Percentiles rank a stretch among this genome's conserved stretches.
Conservation (phyloP, 2,329 filamentous ascomycete species). For the Myriangium duriaei region DNA sequence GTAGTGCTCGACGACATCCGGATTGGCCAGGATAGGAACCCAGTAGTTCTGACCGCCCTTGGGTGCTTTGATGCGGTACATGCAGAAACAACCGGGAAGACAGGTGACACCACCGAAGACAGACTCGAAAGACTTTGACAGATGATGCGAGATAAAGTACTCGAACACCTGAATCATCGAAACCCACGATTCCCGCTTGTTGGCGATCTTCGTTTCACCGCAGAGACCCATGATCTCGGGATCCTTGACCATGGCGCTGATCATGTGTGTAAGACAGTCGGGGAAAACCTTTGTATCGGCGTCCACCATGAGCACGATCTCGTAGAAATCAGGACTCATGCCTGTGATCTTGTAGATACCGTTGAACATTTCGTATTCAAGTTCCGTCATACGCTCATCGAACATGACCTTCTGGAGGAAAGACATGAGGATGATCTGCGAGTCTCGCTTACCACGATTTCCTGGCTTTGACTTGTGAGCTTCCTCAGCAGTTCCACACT, state of each 20-base stretch:
- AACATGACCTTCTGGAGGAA: constrained; percentile 99
- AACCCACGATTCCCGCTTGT: constrained; percentile 90
- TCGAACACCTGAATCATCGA: constrained; percentile 98
- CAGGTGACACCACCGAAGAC: constrained; percentile 98
- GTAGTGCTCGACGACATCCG: constrained; percentile 97
- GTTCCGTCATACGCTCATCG: constrained; percentile 97
- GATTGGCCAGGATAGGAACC: constrained; percentile 96
- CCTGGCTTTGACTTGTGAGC: constrained; percentile 71
- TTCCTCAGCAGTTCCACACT: constrained; percentile 88
- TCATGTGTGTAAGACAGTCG: constrained; percentile 96
- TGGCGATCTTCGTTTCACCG: constrained; percentile 98
- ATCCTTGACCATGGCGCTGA: constrained; percentile 97
- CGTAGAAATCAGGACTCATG: constrained; percentile 95
- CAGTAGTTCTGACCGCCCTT: constrained; percentile 99
- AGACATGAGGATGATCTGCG: constrained; percentile 97
- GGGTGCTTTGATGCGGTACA: constrained; percentile 99
- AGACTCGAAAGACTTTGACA: constrained; percentile 94
- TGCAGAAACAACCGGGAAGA: constrained; percentile 97
- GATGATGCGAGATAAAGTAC: constrained; percentile 97
- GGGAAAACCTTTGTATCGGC: constrained; percentile 99
- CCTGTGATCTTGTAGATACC: constrained; percentile 97
- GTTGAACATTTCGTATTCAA: constrained; percentile 99
- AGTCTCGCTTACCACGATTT: constrained; percentile 96
- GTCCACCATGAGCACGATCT: constrained; percentile 97
- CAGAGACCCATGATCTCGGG: constrained; percentile 98